Evolutionary conservation across 768 basidiomycete species (phyloP).

Genomic region (Wakefieldia striispora): DNA sequence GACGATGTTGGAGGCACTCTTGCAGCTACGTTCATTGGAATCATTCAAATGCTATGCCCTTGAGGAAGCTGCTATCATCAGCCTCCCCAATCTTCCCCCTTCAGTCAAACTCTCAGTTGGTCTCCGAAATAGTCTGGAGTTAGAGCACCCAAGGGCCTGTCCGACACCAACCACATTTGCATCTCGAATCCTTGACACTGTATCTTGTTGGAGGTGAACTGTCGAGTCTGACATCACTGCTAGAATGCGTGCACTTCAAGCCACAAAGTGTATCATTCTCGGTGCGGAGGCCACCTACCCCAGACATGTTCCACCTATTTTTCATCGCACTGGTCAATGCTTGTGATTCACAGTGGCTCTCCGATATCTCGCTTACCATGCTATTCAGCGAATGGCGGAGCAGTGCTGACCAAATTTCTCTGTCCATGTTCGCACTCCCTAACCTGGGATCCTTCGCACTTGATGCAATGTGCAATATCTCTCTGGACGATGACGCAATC

Average conservation of each 20-base stretch:
- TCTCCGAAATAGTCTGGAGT: no score
- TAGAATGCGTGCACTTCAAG: constrained; percentile 17
- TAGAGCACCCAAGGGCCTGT: no score
- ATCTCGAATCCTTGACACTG: constrained; percentile 11
- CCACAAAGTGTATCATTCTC: constrained; percentile 16
- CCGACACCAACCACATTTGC: no score
- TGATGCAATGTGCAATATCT: constrained; percentile 18
- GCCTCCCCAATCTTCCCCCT: no score
- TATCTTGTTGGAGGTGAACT: constrained; percentile 3
- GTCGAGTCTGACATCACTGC: constrained; percentile 17
- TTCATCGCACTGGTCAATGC: no score
- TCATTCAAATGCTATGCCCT: no score
- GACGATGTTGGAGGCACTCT: no score
- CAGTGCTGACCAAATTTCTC: neutral
- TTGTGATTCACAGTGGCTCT: constrained; percentile 15
- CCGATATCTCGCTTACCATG: constrained; percentile 6
- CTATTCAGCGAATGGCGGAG: neutral
- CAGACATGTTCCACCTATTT: constrained; percentile 21
- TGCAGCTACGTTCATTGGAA: no score
- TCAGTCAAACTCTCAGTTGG: no score
- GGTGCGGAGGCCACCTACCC: constrained; percentile 4
- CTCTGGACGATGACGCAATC: constrained; percentile 20
- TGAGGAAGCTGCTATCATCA: no score
- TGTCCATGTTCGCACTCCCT: constrained; percentile 15
- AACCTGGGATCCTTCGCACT: constrained; percentile 13